Conservation (phyloP, 2,329 filamentous ascomycete genomes). For the Apiospora arundinis region DNA sequence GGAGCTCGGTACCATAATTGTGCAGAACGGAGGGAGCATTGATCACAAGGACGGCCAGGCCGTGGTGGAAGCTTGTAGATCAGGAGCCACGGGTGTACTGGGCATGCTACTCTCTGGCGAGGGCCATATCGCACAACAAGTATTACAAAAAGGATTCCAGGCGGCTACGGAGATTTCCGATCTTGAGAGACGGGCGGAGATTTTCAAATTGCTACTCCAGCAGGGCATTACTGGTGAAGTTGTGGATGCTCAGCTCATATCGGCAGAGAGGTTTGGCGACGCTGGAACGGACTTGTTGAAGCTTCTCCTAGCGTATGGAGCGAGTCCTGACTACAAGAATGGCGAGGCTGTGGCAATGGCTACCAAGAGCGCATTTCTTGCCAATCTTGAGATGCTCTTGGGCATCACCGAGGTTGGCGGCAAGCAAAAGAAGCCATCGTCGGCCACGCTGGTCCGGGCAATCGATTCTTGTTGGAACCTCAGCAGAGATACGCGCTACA, state of each 20-base stretch:
- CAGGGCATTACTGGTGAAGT: conserved; percentile 57
- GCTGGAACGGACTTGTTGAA: conserved; percentile 54
- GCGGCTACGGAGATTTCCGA: conserved; percentile 60
- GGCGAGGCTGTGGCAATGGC: conserved; percentile 63
- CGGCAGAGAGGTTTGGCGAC: conserved; percentile 57
- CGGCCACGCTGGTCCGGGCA: conserved; percentile 54
- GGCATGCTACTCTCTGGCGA: conserved; percentile 55
- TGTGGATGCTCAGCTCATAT: conserved; percentile 59
- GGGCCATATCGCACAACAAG: conserved; percentile 46
- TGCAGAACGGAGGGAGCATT: conserved; percentile 58
- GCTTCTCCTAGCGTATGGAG: conserved; percentile 58
- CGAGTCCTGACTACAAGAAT: conserved; percentile 60
- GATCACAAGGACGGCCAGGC: conserved; percentile 59
- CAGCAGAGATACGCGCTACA: conserved; percentile 53
- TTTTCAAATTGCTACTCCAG: conserved; percentile 58
- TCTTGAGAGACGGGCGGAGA: conserved; percentile 52
- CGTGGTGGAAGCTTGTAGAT: conserved; percentile 59
- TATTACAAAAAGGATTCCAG: conserved; percentile 58
- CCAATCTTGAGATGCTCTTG: conserved; percentile 57
- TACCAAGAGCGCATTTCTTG: conserved; percentile 56
- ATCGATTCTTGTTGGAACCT: conserved; percentile 62
- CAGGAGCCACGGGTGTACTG: conserved; percentile 56
- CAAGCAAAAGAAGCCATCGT: conserved; percentile 53
- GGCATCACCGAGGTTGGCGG: conserved; percentile 50
- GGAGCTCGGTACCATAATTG: conserved; percentile 55